Percentiles rank a stretch among this genome's conserved stretches.
These are phyloP conservation scores for Russula sp. DNA, from an alignment of 768 basidiomycete species.

Conservation along the genomic window DNA sequence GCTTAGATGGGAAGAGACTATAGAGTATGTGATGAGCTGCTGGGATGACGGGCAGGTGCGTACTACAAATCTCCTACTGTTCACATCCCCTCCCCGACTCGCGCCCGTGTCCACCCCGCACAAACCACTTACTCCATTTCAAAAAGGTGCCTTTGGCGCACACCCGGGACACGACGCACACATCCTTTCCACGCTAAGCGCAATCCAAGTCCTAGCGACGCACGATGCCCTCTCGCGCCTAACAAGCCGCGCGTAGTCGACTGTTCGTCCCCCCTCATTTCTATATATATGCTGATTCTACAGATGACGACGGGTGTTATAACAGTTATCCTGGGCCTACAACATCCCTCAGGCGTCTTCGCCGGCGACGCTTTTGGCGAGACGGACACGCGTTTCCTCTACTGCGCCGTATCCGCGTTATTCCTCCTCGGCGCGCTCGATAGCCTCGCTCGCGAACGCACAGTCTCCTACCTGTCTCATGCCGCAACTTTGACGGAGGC, in stretches of 20 bases:
- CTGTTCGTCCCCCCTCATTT: slow-evolving; percentile 51
- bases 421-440: slow-evolving; percentile 76
- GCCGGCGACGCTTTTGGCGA: slow-evolving; percentile 93
- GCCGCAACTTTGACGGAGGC: slow-evolving; percentile 94
- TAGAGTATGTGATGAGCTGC: slow-evolving; percentile 88
- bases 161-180: slow-evolving; percentile 94
- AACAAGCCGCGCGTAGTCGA: slow-evolving; percentile 66
- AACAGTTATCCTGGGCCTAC: slow-evolving; percentile 78
- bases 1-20: slow-evolving; percentile 82
- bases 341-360: slow-evolving; percentile 84
- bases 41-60: slow-evolving; percentile 87
- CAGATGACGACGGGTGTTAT: not conserved
- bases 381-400: slow-evolving; percentile 85
- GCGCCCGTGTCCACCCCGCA: no score
- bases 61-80: not conserved
- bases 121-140: not conserved
- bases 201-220: slow-evolving; percentile 86
- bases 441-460: slow-evolving; percentile 61
- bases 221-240: slow-evolving; percentile 76
- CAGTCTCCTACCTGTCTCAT: slow-evolving; percentile 64
- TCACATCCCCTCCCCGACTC: no score
- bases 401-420: slow-evolving; percentile 80
- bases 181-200: slow-evolving; percentile 80
- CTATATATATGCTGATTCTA: not conserved
- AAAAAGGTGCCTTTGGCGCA: slow-evolving; percentile 87